Base-by-base conservation (phyloP, 768 basidiomycete genomes). In the Trametes punicea region DNA sequence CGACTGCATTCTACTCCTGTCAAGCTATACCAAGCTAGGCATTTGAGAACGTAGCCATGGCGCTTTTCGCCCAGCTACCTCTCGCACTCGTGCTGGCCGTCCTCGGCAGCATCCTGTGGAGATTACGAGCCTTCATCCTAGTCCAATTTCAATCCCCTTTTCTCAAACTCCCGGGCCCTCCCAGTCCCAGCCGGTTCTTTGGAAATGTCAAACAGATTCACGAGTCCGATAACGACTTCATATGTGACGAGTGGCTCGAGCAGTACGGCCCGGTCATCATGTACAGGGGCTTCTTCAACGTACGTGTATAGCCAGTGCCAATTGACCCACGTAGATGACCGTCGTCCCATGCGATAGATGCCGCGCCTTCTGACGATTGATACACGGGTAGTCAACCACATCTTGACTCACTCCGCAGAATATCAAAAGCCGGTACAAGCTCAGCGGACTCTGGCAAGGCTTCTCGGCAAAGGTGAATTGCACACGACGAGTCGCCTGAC, bases 311-410 rank as follows among this genome's bases (percentile, higher is more conserved):
- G n/a, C 15, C 15, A 21, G 2, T 6, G 2, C 1, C 16, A 23
- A 34, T 7, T 25, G 36, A 15, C 33, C 9, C 11, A 5, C 18
- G 4, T 27, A 7, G 21, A 2, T 4, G 4, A n/a, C n/a, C n/a
- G n/a, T n/a, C n/a, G n/a, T n/a, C n/a, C n/a, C n/a, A n/a, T n/a
- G 25, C n/a, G 27, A 6, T 30, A 62, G 56, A 25, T 6, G 18
- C 40, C 56, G 9, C 27, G 34, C 2, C 34, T 61, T 9, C 77
- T 76, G 65, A 87, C 85, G 0, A 67, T 74, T 51, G 89, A 90
- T 62, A 71, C 80, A 0, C 80, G 81, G 26, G 88, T 86, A 0
- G 33, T 90, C 31, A 77, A 77, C 46, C 82, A 90, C 60, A 72
- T 92, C 46, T 71, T 91, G 11, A 75, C 77, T 56, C 81, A 86